These are phyloP conservation scores for Hortiboletus flavorubellus DNA, from an alignment of 768 basidiomycete genomes.

Conservation along the genomic window DNA sequence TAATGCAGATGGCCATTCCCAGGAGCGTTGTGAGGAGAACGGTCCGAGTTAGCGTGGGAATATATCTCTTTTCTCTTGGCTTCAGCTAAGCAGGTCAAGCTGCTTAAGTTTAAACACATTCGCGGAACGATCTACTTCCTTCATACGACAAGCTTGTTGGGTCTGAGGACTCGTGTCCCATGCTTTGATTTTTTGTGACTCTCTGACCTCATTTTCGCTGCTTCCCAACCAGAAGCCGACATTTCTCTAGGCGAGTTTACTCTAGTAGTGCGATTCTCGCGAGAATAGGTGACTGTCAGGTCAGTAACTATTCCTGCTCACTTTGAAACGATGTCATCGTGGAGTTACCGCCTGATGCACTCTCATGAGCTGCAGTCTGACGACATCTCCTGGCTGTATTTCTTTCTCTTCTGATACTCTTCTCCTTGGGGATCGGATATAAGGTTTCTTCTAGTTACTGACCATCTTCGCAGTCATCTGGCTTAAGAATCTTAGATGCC, in stretches of 20 bases:
- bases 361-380: conserved; percentile 5
- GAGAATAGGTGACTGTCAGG: neutral
- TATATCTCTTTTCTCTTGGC: neutral
- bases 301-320: neutral
- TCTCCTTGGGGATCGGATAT: too few relatives aligned
- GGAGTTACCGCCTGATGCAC: conserved; percentile 16
- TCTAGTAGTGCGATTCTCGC: neutral
- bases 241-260: neutral
- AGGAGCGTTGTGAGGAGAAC: neutral
- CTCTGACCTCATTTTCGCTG: neutral
- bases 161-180: conserved; percentile 6
- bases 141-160: neutral
- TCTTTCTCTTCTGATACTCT: conserved; percentile 10
- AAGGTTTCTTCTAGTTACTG: neutral
- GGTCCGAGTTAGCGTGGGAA: conserved; percentile 3
- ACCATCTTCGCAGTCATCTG: neutral
- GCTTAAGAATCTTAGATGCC: neutral
- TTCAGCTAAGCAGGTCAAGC: neutral
- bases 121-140: neutral
- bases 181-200: neutral
- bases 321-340: conserved; percentile 14
- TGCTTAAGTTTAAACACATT: neutral
- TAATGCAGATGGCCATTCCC: conserved; percentile 77
- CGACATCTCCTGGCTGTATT: conserved; percentile 15
- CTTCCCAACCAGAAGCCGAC: neutral